Percentiles rank a stretch among this genome's conserved stretches.
Evolutionary conservation across 2,329 filamentous ascomycete species (phyloP).

Genomic region (Claviceps sp.): DNA sequence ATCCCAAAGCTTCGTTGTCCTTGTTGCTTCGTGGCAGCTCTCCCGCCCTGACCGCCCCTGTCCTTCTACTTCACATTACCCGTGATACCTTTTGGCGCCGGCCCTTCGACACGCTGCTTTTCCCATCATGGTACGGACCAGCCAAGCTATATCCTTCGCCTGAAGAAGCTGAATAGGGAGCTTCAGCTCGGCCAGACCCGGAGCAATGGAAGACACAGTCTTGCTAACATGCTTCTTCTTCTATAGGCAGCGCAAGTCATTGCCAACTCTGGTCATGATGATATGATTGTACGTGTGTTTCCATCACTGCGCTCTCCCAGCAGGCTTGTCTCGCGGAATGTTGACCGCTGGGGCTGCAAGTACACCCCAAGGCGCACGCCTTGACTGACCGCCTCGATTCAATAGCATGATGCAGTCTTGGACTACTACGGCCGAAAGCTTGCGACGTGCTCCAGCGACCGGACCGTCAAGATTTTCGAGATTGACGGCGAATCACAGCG

Average conservation of each 20-base stretch:
- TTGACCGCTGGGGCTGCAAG: neutral
- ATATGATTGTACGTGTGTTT: slow-evolving; percentile 81
- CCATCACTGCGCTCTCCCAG: neutral
- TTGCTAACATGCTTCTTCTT: slow-evolving; percentile 13
- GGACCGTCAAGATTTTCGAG: slow-evolving; percentile 98
- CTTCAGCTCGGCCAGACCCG: neutral
- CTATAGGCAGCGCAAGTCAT: slow-evolving; percentile 30
- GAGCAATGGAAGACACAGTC: neutral
- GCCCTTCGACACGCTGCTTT: neutral
- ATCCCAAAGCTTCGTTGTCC: slow-evolving; percentile 1
- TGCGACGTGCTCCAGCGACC: slow-evolving; percentile 94
- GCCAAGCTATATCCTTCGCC: neutral
- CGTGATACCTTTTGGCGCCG: slow-evolving; percentile 1
- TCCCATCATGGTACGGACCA: slow-evolving; percentile 3
- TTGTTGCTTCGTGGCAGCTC: neutral
- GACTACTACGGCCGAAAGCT: slow-evolving; percentile 96
- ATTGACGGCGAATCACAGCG: slow-evolving; percentile 87
- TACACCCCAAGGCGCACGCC: neutral
- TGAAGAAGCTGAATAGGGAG: neutral
- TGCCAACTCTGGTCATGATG: slow-evolving; percentile 59
- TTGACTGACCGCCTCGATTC: slow-evolving; percentile 8
- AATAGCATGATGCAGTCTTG: slow-evolving; percentile 87
- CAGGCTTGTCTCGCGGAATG: neutral
- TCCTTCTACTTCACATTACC: neutral
- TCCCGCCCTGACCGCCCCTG: neutral